Evolutionary conservation across 306 rosid genomes (phyloP).

Genomic region (Potentilla sterilis): DNA sequence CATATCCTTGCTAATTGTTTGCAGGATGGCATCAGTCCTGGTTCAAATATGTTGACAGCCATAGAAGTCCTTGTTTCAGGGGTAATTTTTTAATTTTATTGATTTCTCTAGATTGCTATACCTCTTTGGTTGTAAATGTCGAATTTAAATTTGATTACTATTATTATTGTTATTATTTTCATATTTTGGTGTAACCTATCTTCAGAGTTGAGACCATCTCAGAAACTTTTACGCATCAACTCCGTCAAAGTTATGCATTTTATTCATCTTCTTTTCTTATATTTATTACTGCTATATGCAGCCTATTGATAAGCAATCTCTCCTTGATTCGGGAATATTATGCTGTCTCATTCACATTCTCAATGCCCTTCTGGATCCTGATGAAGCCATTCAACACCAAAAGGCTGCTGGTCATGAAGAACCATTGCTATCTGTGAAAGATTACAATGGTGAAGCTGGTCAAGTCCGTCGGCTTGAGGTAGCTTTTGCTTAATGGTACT

Average conservation of each 20-base stretch:
- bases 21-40: constrained; percentile 87
- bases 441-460: constrained; percentile 44
- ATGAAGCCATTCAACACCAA: constrained; percentile 48
- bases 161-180: neutral
- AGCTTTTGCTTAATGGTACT: constrained; percentile 31
- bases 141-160: neutral
- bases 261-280: neutral
- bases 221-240: neutral
- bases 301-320: constrained; percentile 97
- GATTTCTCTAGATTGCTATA: constrained; percentile 22
- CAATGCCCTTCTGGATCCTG: constrained; percentile 82
- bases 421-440: constrained; percentile 33
- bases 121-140: constrained; percentile 13
- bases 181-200: neutral
- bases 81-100: constrained; percentile 47
- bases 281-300: constrained; percentile 33
- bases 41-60: constrained; percentile 90
- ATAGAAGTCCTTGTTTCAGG: constrained; percentile 89
- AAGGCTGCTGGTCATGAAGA: constrained; percentile 49
- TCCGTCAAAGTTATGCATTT: neutral
- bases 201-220: neutral
- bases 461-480: constrained; percentile 83
- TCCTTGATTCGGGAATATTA: constrained; percentile 97
- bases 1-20: constrained; percentile 28
- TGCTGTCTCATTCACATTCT: constrained; percentile 95